Evolutionary conservation across 2,329 filamentous ascomycete genomes (phyloP).

Genomic region (Stagonosporopsis chrysanthemi): DNA sequence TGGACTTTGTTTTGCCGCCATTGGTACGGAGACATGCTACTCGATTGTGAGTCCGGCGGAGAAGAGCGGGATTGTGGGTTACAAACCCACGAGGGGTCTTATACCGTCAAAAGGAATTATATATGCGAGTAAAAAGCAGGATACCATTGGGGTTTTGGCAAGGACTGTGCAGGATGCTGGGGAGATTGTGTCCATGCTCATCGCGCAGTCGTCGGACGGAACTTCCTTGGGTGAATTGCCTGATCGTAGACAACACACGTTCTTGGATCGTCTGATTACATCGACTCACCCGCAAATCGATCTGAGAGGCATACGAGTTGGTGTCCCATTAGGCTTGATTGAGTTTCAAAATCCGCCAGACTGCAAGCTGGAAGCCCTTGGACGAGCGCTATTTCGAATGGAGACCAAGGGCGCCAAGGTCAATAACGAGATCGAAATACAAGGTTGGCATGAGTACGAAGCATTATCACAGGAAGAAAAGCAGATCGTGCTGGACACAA

Average conservation of each 20-base stretch:
- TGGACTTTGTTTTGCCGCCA: conserved; percentile 62
- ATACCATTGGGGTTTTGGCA: conserved; percentile 61
- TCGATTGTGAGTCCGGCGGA: conserved; percentile 28
- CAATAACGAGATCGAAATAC: conserved; percentile 36
- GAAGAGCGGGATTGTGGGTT: conserved; percentile 26
- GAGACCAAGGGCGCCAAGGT: conserved; percentile 18
- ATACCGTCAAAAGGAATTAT: conserved; percentile 66
- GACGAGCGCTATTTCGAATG: conserved; percentile 5
- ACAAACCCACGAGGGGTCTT: conserved; percentile 53
- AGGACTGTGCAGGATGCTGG: conserved; percentile 60
- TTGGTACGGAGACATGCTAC: conserved; percentile 62
- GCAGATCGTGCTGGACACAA: conserved; percentile 58
- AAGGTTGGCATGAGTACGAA: conserved; percentile 49
- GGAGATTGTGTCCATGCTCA: conserved; percentile 48
- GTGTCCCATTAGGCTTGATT: conserved; percentile 6
- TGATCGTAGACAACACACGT: not conserved
- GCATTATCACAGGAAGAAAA: conserved; percentile 48
- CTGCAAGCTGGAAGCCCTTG: conserved; percentile 15
- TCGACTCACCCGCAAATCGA: not conserved
- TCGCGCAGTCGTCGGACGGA: conserved; percentile 39
- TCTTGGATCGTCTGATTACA: not conserved
- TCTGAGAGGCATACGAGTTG: conserved; percentile 18
- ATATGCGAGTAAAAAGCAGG: conserved; percentile 62
- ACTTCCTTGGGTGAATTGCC: not conserved
- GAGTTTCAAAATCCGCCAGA: not conserved